Evolutionary conservation across 2,329 filamentous ascomycete species (phyloP).

Genomic region (Trichoderma endophyticum): DNA sequence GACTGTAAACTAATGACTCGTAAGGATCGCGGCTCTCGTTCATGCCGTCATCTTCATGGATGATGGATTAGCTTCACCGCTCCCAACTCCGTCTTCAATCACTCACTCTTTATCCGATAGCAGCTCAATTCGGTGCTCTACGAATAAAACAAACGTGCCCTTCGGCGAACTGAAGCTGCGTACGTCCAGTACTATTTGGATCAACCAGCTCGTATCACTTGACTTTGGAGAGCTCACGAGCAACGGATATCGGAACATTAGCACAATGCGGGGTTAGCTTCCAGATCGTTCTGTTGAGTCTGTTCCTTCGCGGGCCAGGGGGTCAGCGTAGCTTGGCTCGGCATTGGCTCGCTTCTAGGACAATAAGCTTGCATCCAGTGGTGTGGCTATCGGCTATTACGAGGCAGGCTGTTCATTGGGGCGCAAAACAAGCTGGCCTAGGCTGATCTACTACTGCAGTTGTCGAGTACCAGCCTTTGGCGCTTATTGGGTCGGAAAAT

Average conservation of each 20-base stretch:
- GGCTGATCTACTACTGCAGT: background rate
- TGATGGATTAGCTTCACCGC: background rate
- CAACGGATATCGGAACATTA: background rate
- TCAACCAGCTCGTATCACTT: background rate
- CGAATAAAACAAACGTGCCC: background rate
- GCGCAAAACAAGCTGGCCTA: background rate
- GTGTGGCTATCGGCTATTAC: background rate
- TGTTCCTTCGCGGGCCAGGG: background rate
- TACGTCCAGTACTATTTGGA: background rate
- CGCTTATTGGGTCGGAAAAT: background rate
- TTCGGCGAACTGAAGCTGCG: background rate
- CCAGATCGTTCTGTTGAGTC: background rate
- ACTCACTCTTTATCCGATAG: background rate
- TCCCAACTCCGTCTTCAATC: background rate
- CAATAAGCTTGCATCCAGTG: background rate
- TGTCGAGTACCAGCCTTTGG: background rate
- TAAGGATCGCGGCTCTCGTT: background rate
- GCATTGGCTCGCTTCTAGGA: slow-evolving; percentile 4
- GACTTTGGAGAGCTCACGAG: background rate
- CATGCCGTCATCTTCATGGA: background rate
- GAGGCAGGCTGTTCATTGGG: background rate
- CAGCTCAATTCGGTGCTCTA: background rate
- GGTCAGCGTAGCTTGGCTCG: background rate
- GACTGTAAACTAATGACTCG: background rate
- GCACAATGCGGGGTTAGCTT: background rate